A percentile compares a stretch with the other conserved stretches of the same genome.
phyloP scores from a whole-genome alignment of 2,329 filamentous ascomycete species.

The Neofusicoccum kwambonambiense region DNA sequence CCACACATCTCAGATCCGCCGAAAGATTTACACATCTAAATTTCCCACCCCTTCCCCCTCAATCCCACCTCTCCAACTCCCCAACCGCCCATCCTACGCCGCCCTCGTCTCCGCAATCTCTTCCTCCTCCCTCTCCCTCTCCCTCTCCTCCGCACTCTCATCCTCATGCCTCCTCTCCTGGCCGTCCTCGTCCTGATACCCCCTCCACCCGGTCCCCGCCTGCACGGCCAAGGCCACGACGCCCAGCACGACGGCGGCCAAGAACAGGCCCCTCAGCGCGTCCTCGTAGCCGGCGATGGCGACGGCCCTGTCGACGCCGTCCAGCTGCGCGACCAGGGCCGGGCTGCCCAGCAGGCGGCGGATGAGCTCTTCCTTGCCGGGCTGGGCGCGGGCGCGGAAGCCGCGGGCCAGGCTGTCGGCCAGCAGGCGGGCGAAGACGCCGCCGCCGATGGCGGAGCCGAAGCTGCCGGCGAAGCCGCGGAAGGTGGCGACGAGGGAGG shows the following conservation, averaged over 20 bases:
- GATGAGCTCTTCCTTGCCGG: conserved; percentile 44
- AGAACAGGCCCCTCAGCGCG: conserved; percentile 54
- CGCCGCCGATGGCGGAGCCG: conserved; percentile 75
- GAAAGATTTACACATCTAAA: not conserved
- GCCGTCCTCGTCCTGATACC: conserved; percentile 31
- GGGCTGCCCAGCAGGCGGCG: conserved; percentile 59
- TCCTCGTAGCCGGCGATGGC: conserved; percentile 55
- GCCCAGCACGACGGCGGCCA: conserved; percentile 52
- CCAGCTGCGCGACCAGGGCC: conserved; percentile 51
- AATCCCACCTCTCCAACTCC: too few relatives aligned
- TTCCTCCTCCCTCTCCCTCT: conserved; percentile 13
- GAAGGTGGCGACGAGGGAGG: conserved; percentile 74
- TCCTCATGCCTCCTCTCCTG: conserved; percentile 53
- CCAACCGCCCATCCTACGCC: not conserved
- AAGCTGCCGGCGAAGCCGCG: conserved; percentile 80
- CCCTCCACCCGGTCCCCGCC: conserved; percentile 58
- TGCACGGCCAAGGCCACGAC: conserved; percentile 53
- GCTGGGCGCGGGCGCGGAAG: conserved; percentile 50
- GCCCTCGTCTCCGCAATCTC: conserved; percentile 9
- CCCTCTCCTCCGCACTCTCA: conserved; percentile 18
- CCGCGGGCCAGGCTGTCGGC: conserved; percentile 54
- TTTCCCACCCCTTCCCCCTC: not conserved
- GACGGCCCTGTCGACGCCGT: conserved; percentile 50
- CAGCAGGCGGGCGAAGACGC: conserved; percentile 67
- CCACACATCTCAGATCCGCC: not conserved